phyloP scores from a whole-genome alignment of 2,329 filamentous ascomycete genomes.

The Fusarium multiceps region DNA sequence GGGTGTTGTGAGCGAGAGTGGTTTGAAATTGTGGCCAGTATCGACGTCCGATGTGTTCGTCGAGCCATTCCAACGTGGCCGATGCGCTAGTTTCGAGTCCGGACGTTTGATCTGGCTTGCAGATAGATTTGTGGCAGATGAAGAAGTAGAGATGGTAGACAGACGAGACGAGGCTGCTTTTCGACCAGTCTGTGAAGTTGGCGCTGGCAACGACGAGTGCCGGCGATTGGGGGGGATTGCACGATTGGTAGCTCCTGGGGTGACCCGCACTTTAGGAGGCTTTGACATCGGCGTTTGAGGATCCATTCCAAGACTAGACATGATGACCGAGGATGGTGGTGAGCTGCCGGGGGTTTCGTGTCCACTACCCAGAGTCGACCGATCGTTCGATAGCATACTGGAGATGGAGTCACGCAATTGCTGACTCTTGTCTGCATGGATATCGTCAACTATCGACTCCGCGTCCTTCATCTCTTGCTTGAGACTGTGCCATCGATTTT shows the following conservation, averaged over 20 bases:
- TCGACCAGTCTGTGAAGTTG: slow-evolving; percentile 54
- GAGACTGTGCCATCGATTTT: slow-evolving; percentile 81
- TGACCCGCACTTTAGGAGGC: slow-evolving; percentile 59
- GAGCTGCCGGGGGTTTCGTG: slow-evolving; percentile 78
- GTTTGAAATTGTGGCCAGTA: slow-evolving; percentile 75
- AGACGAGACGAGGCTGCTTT: slow-evolving; percentile 58
- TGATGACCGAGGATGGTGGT: slow-evolving; percentile 70
- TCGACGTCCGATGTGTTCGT: slow-evolving; percentile 72
- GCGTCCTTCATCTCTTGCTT: slow-evolving; percentile 82
- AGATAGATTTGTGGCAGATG: slow-evolving; percentile 59
- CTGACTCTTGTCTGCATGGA: slow-evolving; percentile 73
- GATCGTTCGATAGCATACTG: slow-evolving; percentile 87
- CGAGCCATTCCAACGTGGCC: slow-evolving; percentile 79
- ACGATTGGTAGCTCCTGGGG: slow-evolving; percentile 59
- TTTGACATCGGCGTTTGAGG: slow-evolving; percentile 58
- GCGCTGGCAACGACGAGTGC: slow-evolving; percentile 61
- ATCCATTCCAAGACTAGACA: slow-evolving; percentile 65
- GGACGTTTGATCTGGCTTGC: slow-evolving; percentile 57
- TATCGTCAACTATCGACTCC: slow-evolving; percentile 79
- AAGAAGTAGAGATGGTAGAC: slow-evolving; percentile 61
- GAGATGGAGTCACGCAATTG: slow-evolving; percentile 93
- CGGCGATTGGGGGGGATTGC: slow-evolving; percentile 60
- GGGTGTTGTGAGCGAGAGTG: slow-evolving; percentile 68
- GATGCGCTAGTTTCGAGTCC: slow-evolving; percentile 60
- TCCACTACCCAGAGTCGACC: slow-evolving; percentile 75